These are phyloP conservation scores for Acarospora socialis DNA, from an alignment of 2,329 filamentous ascomycete genomes.

Conservation along the genomic window DNA sequence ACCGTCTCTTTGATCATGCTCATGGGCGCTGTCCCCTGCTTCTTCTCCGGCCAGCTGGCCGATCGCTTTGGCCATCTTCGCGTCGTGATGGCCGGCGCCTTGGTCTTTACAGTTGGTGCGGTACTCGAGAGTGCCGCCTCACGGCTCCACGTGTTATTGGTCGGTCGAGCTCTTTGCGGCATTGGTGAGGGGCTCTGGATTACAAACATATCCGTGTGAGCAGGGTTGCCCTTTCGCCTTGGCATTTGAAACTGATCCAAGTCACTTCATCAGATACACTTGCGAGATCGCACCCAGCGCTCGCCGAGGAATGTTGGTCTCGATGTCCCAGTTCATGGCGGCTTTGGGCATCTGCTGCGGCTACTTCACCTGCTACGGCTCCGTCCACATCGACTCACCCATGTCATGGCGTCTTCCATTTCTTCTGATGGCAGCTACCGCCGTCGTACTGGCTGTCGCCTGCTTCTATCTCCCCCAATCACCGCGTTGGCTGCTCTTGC, in stretches of 20 bases:
- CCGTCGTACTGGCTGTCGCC: constrained; percentile 25
- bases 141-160: constrained; percentile 38
- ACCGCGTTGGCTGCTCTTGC: constrained; percentile 41
- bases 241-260: background rate
- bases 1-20: constrained; percentile 46
- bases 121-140: constrained; percentile 36
- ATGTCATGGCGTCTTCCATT: constrained; percentile 45
- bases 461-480: constrained; percentile 38
- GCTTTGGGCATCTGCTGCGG: constrained; percentile 38
- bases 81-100: constrained; percentile 35
- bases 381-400: constrained; percentile 30
- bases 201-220: constrained; percentile 38
- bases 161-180: constrained; percentile 41
- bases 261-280: constrained; percentile 30
- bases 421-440: constrained; percentile 31
- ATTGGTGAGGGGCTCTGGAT: constrained; percentile 46
- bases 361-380: constrained; percentile 48
- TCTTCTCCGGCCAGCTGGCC: constrained; percentile 42
- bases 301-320: constrained; percentile 36
- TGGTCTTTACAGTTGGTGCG: constrained; percentile 41
- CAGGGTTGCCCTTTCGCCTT: constrained; percentile 1
- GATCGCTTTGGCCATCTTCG: constrained; percentile 37
- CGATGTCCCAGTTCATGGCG: constrained; percentile 39
- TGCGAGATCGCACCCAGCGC: constrained; percentile 44
- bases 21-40: constrained; percentile 41